Evolutionary conservation across 805 yeast species (phyloP).

Genomic region (Saccharomycopsis oosterbeekiorum): DNA sequence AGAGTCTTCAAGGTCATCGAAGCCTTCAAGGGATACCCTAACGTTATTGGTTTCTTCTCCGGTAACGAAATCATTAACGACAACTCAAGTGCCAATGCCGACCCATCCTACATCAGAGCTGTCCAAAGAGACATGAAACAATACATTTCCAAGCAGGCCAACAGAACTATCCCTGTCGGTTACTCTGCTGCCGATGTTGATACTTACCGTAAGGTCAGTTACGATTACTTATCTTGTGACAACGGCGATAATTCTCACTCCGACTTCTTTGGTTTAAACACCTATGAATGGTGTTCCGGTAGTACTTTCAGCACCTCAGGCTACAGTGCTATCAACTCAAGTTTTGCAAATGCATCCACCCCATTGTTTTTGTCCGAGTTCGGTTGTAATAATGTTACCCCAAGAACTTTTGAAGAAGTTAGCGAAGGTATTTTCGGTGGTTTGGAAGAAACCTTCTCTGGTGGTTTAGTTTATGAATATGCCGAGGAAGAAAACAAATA

Average conservation of each 20-base stretch:
- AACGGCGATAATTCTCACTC: slow-evolving; percentile 50
- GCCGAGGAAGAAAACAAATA: slow-evolving; percentile 67
- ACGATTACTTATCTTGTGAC: slow-evolving; percentile 70
- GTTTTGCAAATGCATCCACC: slow-evolving; percentile 47
- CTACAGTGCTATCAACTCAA: slow-evolving; percentile 48
- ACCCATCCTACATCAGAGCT: slow-evolving; percentile 80
- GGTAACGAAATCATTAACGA: slow-evolving; percentile 92
- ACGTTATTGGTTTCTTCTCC: slow-evolving; percentile 77
- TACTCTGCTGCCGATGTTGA: slow-evolving; percentile 87
- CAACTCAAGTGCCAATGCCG: slow-evolving; percentile 46
- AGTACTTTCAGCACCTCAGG: slow-evolving; percentile 55
- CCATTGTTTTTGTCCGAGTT: slow-evolving; percentile 67
- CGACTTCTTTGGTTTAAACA: slow-evolving; percentile 93
- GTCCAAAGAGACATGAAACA: slow-evolving; percentile 87
- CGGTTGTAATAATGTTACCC: slow-evolving; percentile 72
- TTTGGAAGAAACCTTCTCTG: slow-evolving; percentile 59
- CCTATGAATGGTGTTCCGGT: slow-evolving; percentile 94
- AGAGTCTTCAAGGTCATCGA: slow-evolving; percentile 80
- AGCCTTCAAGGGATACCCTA: slow-evolving; percentile 76
- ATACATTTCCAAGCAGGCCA: slow-evolving; percentile 56
- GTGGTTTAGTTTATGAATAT: slow-evolving; percentile 92
- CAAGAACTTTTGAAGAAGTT: slow-evolving; percentile 83
- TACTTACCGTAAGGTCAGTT: slow-evolving; percentile 60
- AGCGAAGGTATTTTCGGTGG: slow-evolving; percentile 56
- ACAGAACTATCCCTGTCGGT: slow-evolving; percentile 86